Evolutionary conservation across 2,329 filamentous ascomycete genomes (phyloP), one percentile per base, ranked within the genome.

Genomic region (Pseudogymnoascus sp.): DNA sequence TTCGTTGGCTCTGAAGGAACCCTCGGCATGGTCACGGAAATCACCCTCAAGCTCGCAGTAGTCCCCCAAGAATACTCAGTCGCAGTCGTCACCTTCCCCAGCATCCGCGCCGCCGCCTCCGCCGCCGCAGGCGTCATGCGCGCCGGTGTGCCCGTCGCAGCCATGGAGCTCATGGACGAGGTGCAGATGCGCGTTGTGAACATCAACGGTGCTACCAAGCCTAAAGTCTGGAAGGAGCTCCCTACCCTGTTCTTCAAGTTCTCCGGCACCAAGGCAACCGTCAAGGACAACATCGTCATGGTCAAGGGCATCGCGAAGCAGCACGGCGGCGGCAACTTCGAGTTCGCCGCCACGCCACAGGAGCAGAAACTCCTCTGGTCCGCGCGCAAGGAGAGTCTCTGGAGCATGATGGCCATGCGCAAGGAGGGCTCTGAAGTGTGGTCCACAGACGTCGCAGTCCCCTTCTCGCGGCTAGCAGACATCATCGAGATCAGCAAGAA

Each of bases 201-300:
- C 75, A 79, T 86, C 62, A 84, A 87, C 10, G 87, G 88, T 0
- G 84, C 85, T 3, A 91, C 88, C 0, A 82, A 84, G 6, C 86
- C 86, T 14, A 77, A 83, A 5, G 83, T 84, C 47, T 93, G 90
- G 90, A 83, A 87, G 69, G 90, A 93, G 74, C 76, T 82, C 63
- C 89, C 90, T 0, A 93, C 90, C 1, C 80, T 93, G 11, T 93
- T 93, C 74, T 91, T 93, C 82, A 93, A 92, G 76, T 91, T 96
- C 73, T 87, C 89, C 1, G 92, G 92, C 16, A 92, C 90, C 1
- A 87, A 86, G 67, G 83, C 83, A 23, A 84, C 88, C n/a, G 90
- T 96, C 3, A 82, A 84, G 66, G 91, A 96, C 70, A 91, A 93
- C 70, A 87, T 95, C 60, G 75, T 78, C 8, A 77, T 85, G 61